Evolutionary conservation across 345 rosid species (phyloP).

Genomic region (Corchorus capsularis): DNA sequence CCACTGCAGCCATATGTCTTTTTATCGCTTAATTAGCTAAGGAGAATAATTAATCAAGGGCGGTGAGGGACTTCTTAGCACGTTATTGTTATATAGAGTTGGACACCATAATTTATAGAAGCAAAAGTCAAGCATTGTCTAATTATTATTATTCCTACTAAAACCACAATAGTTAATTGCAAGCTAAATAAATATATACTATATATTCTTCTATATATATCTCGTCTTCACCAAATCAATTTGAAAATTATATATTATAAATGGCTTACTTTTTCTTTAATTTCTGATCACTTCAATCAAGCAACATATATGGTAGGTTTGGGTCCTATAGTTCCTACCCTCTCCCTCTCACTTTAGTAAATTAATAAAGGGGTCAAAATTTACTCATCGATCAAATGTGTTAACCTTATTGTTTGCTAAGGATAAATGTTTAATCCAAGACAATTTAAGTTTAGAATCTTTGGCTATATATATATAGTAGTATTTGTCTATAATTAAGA

Average conservation of each 20-base stretch:
- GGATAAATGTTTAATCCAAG: no score
- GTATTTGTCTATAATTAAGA: neutral
- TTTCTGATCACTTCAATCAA: neutral
- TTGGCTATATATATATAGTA: no score
- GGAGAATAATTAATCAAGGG: neutral
- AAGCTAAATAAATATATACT: no score
- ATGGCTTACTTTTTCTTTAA: neutral
- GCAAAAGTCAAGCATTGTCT: conserved; percentile 11
- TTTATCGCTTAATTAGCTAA: neutral
- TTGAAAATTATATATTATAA: neutral
- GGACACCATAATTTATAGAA: neutral
- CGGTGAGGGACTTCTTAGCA: neutral
- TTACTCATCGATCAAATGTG: no score
- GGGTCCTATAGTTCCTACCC: neutral
- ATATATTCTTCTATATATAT: neutral
- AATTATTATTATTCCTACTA: neutral
- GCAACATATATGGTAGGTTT: neutral
- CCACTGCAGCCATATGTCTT: conserved; percentile 24
- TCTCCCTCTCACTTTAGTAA: neutral
- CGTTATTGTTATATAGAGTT: conserved; percentile 24
- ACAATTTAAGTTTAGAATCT: no score
- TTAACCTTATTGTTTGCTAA: no score
- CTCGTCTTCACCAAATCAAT: conserved; percentile 6
- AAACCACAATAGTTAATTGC: neutral
- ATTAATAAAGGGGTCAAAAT: no score